Conservation (phyloP, 2,329 filamentous ascomycete genomes). For the Pseudogymnoascus sp. region DNA sequence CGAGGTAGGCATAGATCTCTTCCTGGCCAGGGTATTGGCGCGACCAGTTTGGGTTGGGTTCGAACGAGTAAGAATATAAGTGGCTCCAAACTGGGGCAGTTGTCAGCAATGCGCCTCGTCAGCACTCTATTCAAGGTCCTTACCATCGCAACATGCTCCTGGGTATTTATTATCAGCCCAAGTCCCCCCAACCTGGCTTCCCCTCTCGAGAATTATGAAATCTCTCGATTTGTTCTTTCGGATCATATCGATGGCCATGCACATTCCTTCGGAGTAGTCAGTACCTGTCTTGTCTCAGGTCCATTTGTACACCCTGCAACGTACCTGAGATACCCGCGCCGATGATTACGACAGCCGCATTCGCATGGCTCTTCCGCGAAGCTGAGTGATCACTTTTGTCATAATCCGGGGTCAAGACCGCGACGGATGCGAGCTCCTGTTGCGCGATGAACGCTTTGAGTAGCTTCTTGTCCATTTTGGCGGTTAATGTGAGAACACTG, state of each 20-base stretch:
- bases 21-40: slow-evolving; percentile 54
- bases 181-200: slow-evolving; percentile 45
- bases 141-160: slow-evolving; percentile 47
- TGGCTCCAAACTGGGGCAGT: slow-evolving; percentile 37
- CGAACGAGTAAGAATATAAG: slow-evolving; percentile 56
- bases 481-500: not conserved
- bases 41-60: slow-evolving; percentile 53
- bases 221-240: slow-evolving; percentile 45
- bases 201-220: slow-evolving; percentile 52
- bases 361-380: not conserved
- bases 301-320: not conserved
- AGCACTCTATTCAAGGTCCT: slow-evolving; percentile 4
- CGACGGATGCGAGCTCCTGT: not conserved
- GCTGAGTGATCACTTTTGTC: not conserved
- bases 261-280: slow-evolving; percentile 38
- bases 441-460: slow-evolving; percentile 4
- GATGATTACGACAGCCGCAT: slow-evolving; percentile 45
- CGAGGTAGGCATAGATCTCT: slow-evolving; percentile 52
- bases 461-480: slow-evolving; percentile 2
- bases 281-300: not conserved
- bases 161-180: slow-evolving; percentile 52
- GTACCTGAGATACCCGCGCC: slow-evolving; percentile 48
- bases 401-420: not conserved
- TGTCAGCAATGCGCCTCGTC: not conserved
- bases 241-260: slow-evolving; percentile 52